Evolutionary conservation across 139 green algal species (phyloP), one percentile per base, ranked within the genome.

Genomic region (Chlamydomonas eustigma): DNA sequence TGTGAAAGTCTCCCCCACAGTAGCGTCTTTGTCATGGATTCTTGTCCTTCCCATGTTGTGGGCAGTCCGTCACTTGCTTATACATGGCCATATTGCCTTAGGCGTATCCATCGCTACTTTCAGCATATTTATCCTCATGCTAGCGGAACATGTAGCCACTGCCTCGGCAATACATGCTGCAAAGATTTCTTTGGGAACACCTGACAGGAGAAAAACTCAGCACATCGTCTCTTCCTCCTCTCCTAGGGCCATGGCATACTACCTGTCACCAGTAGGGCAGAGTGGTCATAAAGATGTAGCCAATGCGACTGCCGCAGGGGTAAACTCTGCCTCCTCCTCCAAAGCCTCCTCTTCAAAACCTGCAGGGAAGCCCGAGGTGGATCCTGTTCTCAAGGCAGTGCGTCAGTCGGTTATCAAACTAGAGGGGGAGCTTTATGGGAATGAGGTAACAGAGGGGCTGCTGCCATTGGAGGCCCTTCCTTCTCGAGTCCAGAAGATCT

Each of bases 401-500:
- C 4, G 39, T 3, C 28, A 3, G 37, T 2, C 38, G 25, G 31
- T 76, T 12, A 76, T 65, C 38, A 4, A 39, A 44, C 70, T 76
- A 2, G 70, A 76, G 70, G 3, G 5, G 2, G 38, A 8, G 8
- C 12, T 76, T 28, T 76, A 76, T 37, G 70, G 70, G 2, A 76
- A 76, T 28, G 70, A 76, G 37, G 30, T 76, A 30, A 67, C 38
- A 36, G 70, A 66, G 2, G 39, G 39, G 12, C n/a, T 38, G 5
- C 39, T 76, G 38, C 70, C 70, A 2, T 6, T n/a, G 39, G 35
- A 76, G 30, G 70, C 65, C 31, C n/a, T 76, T 37, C 70, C 38
- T 31, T 32, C 31, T 12, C 38, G 70, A 31, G 70, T 76, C 39
- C 70, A 76, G 70, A 76, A 76, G 38, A 39, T 76, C 39, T 76